Percentiles rank a stretch among this genome's conserved stretches.
Evolutionary conservation across 495 filamentous ascomycete species (phyloP).

Genomic region (Xylaria curta): DNA sequence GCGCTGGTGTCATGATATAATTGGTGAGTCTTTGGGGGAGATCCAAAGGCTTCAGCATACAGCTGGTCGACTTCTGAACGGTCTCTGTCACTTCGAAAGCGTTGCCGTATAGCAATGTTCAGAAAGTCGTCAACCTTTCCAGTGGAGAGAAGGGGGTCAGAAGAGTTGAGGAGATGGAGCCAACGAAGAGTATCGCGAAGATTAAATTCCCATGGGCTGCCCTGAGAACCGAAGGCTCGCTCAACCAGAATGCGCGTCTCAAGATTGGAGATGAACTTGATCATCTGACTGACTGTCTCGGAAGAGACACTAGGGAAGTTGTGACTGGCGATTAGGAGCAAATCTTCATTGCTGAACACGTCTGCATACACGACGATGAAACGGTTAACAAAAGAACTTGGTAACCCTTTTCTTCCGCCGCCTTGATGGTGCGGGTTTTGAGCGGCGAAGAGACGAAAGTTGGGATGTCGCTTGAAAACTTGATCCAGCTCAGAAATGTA

Average conservation of each 20-base stretch:
- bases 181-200: slow-evolving; percentile 90
- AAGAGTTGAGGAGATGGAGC: slow-evolving; percentile 72
- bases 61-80: slow-evolving; percentile 65
- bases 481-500: slow-evolving; percentile 95
- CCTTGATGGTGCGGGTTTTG: slow-evolving; percentile 99
- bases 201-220: slow-evolving; percentile 97
- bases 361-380: slow-evolving; percentile 98
- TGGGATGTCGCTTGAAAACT: slow-evolving; percentile 84
- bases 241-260: slow-evolving; percentile 71
- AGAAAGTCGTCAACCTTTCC: slow-evolving; percentile 71
- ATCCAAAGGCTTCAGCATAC: slow-evolving; percentile 56
- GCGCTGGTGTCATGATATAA: slow-evolving; percentile 67
- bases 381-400: slow-evolving; percentile 94
- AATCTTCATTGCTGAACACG: slow-evolving; percentile 78
- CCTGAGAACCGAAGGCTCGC: slow-evolving; percentile 73
- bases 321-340: slow-evolving; percentile 79
- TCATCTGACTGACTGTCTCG: slow-evolving; percentile 64
- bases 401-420: slow-evolving; percentile 92
- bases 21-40: slow-evolving; percentile 58
- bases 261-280: slow-evolving; percentile 80
- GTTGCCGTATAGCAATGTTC: slow-evolving; percentile 82
- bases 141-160: slow-evolving; percentile 60
- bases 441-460: slow-evolving; percentile 92
- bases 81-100: slow-evolving; percentile 79
- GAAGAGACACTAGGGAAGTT: slow-evolving; percentile 69